phyloP scores from a whole-genome alignment of 345 rosid genomes.

The Hibiscus syriacus region DNA sequence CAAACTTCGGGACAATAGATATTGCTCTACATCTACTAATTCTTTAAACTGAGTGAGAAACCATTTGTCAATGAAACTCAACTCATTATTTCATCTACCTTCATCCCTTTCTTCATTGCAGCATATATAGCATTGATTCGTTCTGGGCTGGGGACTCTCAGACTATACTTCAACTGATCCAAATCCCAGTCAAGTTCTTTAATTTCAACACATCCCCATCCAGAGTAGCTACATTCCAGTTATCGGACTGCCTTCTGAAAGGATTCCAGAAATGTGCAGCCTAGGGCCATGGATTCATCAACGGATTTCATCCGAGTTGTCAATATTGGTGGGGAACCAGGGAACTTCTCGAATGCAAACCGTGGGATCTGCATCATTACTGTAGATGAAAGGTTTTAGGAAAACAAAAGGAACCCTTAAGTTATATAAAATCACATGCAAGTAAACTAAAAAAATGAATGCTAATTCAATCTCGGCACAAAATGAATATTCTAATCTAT shows the following conservation, averaged over 20 bases:
- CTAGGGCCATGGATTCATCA: constrained; percentile 91
- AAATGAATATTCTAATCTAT: background rate
- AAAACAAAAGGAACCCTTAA: background rate
- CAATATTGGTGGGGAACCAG: constrained; percentile 82
- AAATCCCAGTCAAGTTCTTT: constrained; percentile 89
- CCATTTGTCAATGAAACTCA: constrained; percentile 88
- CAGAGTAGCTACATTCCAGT: constrained; percentile 70
- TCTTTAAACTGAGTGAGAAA: constrained; percentile 89
- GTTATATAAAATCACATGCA: background rate
- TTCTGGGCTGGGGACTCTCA: constrained; percentile 86
- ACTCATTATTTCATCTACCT: constrained; percentile 71
- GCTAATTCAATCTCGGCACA: background rate
- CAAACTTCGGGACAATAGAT: constrained; percentile 50
- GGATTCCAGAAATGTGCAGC: constrained; percentile 97
- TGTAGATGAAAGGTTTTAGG: background rate
- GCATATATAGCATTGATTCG: constrained; percentile 82
- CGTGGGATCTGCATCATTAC: constrained; percentile 60
- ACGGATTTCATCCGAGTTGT: constrained; percentile 98
- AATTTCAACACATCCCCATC: constrained; percentile 80
- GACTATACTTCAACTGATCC: constrained; percentile 80
- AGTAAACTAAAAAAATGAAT: background rate
- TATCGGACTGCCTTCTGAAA: constrained; percentile 91
- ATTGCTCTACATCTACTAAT: constrained; percentile 86
- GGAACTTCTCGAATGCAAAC: constrained; percentile 96
- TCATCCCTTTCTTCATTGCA: constrained; percentile 95